A percentile compares a stretch with the other conserved stretches of the same genome.
These are phyloP conservation scores for Fusarium coffeatum DNA, from an alignment of 2,329 filamentous ascomycete genomes.

Conservation along the genomic window DNA sequence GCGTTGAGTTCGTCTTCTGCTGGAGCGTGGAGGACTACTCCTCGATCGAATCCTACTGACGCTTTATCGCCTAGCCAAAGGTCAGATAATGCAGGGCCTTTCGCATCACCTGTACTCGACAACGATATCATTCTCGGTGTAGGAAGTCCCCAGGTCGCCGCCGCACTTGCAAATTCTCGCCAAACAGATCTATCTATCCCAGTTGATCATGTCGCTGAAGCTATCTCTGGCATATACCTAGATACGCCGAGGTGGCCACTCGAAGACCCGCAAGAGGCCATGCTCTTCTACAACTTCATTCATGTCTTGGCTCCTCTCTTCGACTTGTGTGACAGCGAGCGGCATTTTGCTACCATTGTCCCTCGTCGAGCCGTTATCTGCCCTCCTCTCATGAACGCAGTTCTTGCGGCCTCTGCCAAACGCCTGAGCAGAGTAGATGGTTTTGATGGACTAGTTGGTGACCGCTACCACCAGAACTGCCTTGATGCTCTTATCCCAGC, in stretches of 20 bases:
- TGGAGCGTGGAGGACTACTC: slow-evolving; percentile 22
- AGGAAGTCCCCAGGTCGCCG: slow-evolving; percentile 9
- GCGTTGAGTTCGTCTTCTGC: slow-evolving; percentile 37
- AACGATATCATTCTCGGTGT: slow-evolving; percentile 15
- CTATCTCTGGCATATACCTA: slow-evolving; percentile 42
- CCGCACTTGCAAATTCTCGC: slow-evolving; percentile 22
- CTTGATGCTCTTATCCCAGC: slow-evolving; percentile 46
- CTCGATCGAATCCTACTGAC: slow-evolving; percentile 25
- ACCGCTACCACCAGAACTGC: slow-evolving; percentile 47
- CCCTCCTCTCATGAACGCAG: slow-evolving; percentile 46
- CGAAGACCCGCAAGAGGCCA: slow-evolving; percentile 44
- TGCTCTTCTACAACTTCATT: slow-evolving; percentile 46
- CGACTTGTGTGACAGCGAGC: slow-evolving; percentile 46
- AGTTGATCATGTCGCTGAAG: slow-evolving; percentile 29
- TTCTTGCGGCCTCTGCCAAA: slow-evolving; percentile 47
- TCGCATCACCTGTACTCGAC: slow-evolving; percentile 19
- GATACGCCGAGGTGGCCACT: slow-evolving; percentile 40
- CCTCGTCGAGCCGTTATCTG: slow-evolving; percentile 45
- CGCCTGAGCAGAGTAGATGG: slow-evolving; percentile 37
- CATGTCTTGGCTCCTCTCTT: slow-evolving; percentile 45
- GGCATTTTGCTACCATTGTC: slow-evolving; percentile 47
- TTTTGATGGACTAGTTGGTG: slow-evolving; percentile 42
- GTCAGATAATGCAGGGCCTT: slow-evolving; percentile 15
- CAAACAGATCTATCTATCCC: slow-evolving; percentile 15
- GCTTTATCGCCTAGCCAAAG: slow-evolving; percentile 30